Base-by-base conservation (phyloP, 2,329 filamentous ascomycete species). In the Colletotrichum camelliae region DNA sequence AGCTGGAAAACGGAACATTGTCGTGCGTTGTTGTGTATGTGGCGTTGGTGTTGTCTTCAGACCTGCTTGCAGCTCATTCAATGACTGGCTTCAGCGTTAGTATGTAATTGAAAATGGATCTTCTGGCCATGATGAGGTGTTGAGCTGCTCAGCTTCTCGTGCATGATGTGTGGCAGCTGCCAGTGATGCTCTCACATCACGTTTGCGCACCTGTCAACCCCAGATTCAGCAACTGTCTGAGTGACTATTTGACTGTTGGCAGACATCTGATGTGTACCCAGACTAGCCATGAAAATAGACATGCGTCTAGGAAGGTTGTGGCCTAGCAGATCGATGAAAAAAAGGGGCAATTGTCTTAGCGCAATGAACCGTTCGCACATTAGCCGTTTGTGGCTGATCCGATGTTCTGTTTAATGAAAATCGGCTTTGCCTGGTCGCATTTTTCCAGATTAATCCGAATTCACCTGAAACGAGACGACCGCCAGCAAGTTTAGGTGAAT, bases 401-500 rank as follows among this genome's bases (percentile, higher is more conserved):
- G 27, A 60, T 52, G 70, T 58, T 67, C 27, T 67, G 66, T 67
- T 8, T 29, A 67, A 21, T 35, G 35, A 35, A 33, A 16, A 55
- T 55, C 29, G 35, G 39, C 16, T 48, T 66, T 29, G 10, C 21
- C 37, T 55, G 57, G 65, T 18, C n/a, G 5, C 43, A 55, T 16
- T 37, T 18, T 15, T 18, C 15, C 29, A 33, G 43, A 33, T 67
- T 6, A 55, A 33, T 57, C 57, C 43, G 39, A 12, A 33, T 57
- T 68, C 70, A 6, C 70, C 70, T 72, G 70, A 68, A 68, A 72
- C 70, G 16, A 29, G 16, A 37, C 8, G 10, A 12, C 18, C 33
- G 33, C 33, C 48, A 52, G 31, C 52, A n/a, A 33, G 61, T 27
- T 24, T 64, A 24, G 27, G n/a, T 37, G 10, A 55, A 33, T 9